These are phyloP conservation scores for Russula earlei DNA, from an alignment of 768 basidiomycete genomes.

Conservation along the genomic window DNA sequence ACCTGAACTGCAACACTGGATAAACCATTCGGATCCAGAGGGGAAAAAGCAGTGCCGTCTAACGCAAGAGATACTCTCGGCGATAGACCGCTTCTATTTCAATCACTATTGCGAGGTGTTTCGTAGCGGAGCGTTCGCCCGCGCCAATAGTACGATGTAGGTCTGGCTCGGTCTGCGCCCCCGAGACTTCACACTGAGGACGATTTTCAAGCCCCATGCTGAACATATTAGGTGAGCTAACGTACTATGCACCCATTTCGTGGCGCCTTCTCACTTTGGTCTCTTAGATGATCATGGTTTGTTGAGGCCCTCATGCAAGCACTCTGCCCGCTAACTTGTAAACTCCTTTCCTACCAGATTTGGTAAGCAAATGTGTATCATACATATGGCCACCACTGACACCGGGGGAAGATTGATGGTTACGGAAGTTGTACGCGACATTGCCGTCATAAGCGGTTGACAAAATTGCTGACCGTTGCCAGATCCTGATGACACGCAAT, in stretches of 20 bases:
- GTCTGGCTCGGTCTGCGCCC: conserved; percentile 25
- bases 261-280: neutral
- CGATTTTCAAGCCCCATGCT: conserved; percentile 59
- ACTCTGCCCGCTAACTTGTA: neutral
- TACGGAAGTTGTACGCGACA: conserved; percentile 66
- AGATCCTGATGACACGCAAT: conserved; percentile 79
- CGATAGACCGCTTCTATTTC: conserved; percentile 84
- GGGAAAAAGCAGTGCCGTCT: conserved; percentile 51
- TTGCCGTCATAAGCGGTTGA: neutral
- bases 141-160: conserved; percentile 85
- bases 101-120: conserved; percentile 85
- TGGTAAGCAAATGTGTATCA: conserved; percentile 2
- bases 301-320: conserved; percentile 21
- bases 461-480: conserved; percentile 8
- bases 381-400: neutral
- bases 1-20: conserved; percentile 84
- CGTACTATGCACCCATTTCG: neutral
- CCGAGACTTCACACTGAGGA: neutral
- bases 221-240: conserved; percentile 65
- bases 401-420: conserved; percentile 52
- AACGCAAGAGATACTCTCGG: conserved; percentile 59
- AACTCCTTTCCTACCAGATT: neutral
- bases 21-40: conserved; percentile 46
- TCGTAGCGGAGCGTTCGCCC: conserved; percentile 80
- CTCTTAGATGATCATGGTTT: conserved; percentile 70